Evolutionary conservation across 2,329 filamentous ascomycete species (phyloP), one percentile per base, ranked within the genome.

Genomic region (Monilinia fructigena): DNA sequence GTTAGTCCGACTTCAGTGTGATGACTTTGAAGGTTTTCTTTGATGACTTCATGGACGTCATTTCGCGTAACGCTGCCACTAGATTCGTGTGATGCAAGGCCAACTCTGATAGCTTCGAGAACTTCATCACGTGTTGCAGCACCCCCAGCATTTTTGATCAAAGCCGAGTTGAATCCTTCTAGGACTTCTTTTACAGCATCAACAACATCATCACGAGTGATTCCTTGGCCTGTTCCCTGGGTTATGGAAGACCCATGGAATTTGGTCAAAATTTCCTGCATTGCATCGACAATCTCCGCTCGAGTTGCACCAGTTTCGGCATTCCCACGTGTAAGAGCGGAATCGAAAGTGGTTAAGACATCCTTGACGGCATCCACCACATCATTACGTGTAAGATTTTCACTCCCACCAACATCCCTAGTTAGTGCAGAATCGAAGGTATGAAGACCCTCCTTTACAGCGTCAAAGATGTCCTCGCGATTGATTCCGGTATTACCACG

Each of bases 211-310:
- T 80, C 75, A 42, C 81, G 81, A 68, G 78, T 80, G 74, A 95
- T 93, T 55, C 92, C 87, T 71, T 91, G 87, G 0, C 97, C 83
- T 23, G 54, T 54, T 0, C 94, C 94, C 79, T 97, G 90, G 71
- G 91, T 88, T 38, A 98, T 83, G 71, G 90, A 5, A 96, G 84
- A 72, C 96, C 89, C 61, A 97, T 61, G 58, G 14, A 92, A 73
- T 97, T 92, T 1, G 94, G 94, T 78, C 96, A 96, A 79, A 96
- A 96, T 65, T 88, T 91, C 75, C 97, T 94, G 87, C 93, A 96
- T 1, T 93, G 42, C 63, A 28, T 65, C 63, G 35, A 65, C 54
- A 3, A 65, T 59, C 52, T 65, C 63, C 11, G 45, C 63, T 18
- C 63, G 63, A 40, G 42, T 59, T 48, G 55, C 63, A 40, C 63